phyloP scores from a whole-genome alignment of 192 early-diverging fungal species.

The Dispira simplex region DNA sequence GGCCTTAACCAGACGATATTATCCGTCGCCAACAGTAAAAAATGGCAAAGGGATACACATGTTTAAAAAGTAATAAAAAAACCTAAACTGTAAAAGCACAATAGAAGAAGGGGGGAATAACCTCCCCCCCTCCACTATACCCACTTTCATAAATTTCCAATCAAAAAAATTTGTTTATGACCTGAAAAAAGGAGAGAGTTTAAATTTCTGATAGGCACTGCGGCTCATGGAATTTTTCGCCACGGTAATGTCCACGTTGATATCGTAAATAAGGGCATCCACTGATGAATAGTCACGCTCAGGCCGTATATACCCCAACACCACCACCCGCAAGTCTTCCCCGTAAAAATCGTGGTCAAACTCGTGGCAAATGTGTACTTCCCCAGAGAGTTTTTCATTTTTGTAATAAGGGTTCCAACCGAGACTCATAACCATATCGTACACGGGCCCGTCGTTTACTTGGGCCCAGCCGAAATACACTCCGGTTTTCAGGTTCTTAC shows the following conservation, averaged over 20 bases:
- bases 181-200: background rate
- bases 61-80: no score
- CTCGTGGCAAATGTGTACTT: constrained; percentile 90
- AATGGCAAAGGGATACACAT: no score
- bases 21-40: no score
- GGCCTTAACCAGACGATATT: no score
- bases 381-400: constrained; percentile 91
- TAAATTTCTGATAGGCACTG: constrained; percentile 29
- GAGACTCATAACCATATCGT: constrained; percentile 97
- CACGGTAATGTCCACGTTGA: constrained; percentile 74
- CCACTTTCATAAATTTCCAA: no score
- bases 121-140: no score
- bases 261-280: constrained; percentile 87
- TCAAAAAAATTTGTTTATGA: no score
- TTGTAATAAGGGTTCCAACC: constrained; percentile 99
- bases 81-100: no score
- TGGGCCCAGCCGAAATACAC: constrained; percentile 94
- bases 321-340: constrained; percentile 58
- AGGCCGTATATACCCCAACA: constrained; percentile 76
- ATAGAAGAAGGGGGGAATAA: no score
- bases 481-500: constrained; percentile 55
- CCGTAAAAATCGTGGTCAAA: constrained; percentile 89
- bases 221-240: constrained; percentile 50
- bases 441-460: constrained; percentile 42
- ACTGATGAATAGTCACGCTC: constrained; percentile 79